Evolutionary conservation across 768 basidiomycete species (phyloP).

Genomic region (Hygrocybe punicea): DNA sequence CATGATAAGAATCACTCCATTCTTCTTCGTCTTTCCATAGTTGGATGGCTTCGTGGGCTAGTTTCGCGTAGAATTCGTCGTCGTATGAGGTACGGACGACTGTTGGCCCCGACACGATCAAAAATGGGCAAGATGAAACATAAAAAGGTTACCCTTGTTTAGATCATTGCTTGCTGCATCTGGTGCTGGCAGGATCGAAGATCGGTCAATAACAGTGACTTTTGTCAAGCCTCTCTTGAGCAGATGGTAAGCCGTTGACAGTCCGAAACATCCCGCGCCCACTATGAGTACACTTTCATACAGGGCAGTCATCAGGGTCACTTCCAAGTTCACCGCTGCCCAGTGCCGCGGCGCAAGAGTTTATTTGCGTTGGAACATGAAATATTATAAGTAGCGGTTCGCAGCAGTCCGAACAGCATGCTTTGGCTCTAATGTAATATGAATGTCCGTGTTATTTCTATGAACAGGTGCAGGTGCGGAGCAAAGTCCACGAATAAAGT

Average conservation of each 20-base stretch:
- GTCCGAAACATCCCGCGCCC: slow-evolving; percentile 82
- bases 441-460: too few relatives aligned
- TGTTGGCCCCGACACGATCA: slow-evolving; percentile 24
- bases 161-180: slow-evolving; percentile 71
- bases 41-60: slow-evolving; percentile 74
- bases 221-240: slow-evolving; percentile 62
- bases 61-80: slow-evolving; percentile 61
- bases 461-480: too few relatives aligned
- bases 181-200: slow-evolving; percentile 64
- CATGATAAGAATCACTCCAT: slow-evolving; percentile 78
- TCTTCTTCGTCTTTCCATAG: slow-evolving; percentile 64
- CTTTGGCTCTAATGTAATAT: too few relatives aligned
- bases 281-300: slow-evolving; percentile 48
- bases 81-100: slow-evolving; percentile 74
- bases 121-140: neutral
- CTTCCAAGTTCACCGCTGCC: neutral
- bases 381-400: too few relatives aligned
- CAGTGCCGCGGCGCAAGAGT: neutral
- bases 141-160: slow-evolving; percentile 39
- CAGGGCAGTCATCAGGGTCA: neutral
- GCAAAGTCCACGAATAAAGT: too few relatives aligned
- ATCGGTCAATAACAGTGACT: slow-evolving; percentile 75
- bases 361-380: too few relatives aligned
- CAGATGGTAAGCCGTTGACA: slow-evolving; percentile 82
- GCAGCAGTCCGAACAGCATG: too few relatives aligned